phyloP scores from a whole-genome alignment of 768 basidiomycete species.

The Tricholoma sp. region DNA sequence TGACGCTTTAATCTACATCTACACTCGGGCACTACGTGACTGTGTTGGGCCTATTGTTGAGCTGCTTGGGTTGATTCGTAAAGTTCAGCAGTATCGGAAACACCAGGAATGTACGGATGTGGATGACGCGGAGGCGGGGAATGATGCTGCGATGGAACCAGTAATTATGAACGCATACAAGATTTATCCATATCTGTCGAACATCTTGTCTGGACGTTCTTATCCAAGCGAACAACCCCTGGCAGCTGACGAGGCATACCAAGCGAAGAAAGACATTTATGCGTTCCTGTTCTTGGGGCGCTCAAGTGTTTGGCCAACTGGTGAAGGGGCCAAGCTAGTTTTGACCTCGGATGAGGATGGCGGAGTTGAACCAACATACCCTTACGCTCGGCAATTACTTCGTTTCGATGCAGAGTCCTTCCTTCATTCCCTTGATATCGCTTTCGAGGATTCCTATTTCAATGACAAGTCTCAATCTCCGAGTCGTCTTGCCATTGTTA shows the following conservation, averaged over 20 bases:
- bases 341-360: constrained; percentile 73
- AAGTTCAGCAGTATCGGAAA: constrained; percentile 52
- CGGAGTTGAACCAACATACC: constrained; percentile 79
- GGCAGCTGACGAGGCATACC: constrained; percentile 53
- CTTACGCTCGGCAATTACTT: constrained; percentile 79
- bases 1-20: constrained; percentile 93
- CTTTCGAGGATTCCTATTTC: constrained; percentile 89
- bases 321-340: constrained; percentile 65
- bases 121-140: constrained; percentile 19
- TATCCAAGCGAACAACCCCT: constrained; percentile 83
- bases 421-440: constrained; percentile 89
- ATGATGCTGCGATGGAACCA: constrained; percentile 43
- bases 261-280: constrained; percentile 74
- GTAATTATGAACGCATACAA: constrained; percentile 79
- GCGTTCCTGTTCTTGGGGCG: constrained; percentile 80
- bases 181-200: constrained; percentile 83
- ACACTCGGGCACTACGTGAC: constrained; percentile 82
- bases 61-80: constrained; percentile 70
- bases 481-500: constrained; percentile 77
- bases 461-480: constrained; percentile 67
- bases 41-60: constrained; percentile 88
- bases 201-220: constrained; percentile 72
- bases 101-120: constrained; percentile 28
- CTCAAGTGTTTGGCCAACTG: constrained; percentile 72
- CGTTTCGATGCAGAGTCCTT: constrained; percentile 91